Evolutionary conservation across 768 basidiomycete genomes (phyloP).

Genomic region (Tubosaeta sp.): DNA sequence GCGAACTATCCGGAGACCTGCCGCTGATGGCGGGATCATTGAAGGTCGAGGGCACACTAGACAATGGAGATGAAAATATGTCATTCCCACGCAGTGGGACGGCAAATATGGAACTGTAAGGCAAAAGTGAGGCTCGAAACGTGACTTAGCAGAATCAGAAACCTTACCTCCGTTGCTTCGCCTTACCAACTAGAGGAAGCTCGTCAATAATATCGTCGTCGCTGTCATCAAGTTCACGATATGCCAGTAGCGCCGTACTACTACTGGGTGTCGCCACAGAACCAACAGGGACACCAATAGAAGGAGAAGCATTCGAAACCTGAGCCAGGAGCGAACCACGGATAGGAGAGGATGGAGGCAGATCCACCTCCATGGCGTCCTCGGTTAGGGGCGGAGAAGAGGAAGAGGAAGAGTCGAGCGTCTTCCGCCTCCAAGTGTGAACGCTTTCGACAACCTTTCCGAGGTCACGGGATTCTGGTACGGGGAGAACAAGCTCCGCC

Average conservation of each 20-base stretch:
- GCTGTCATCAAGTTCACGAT: conserved; percentile 46
- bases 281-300: conserved; percentile 7
- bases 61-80: conserved; percentile 20
- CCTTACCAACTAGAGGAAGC: conserved; percentile 11
- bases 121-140: not conserved
- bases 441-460: conserved; percentile 35
- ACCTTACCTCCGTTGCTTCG: conserved; percentile 10
- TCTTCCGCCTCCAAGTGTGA: conserved; percentile 40
- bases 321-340: conserved; percentile 7
- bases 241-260: conserved; percentile 19
- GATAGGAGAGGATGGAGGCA: conserved; percentile 9
- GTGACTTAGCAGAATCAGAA: not conserved
- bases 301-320: not conserved
- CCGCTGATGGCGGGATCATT: not conserved
- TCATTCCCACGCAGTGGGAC: not conserved
- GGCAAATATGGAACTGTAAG: conserved; percentile 7
- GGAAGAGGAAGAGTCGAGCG: conserved; percentile 18
- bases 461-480: conserved; percentile 22
- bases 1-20: not conserved
- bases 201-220: conserved; percentile 38
- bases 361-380: conserved; percentile 18
- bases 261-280: conserved; percentile 3
- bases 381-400: not conserved
- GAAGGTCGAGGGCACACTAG: conserved; percentile 17
- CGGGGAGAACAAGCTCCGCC: conserved; percentile 43